These are phyloP conservation scores for Bocquillonia castaneifolia DNA, from an alignment of 441 rosid genomes.

Conservation along the genomic window DNA sequence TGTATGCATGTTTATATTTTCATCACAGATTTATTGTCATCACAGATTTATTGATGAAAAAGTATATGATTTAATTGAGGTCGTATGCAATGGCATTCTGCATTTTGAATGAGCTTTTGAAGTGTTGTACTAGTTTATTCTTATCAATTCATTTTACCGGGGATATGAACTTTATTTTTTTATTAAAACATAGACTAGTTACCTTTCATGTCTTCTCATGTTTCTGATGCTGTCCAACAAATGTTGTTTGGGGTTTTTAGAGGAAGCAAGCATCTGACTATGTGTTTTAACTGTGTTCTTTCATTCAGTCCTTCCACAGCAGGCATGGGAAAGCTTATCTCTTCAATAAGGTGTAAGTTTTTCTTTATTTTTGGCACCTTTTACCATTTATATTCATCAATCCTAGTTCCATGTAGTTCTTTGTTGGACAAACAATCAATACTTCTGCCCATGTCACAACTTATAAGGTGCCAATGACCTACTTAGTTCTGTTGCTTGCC, in stretches of 20 bases:
- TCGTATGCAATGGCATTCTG: neutral
- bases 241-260: constrained; percentile 8
- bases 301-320: constrained; percentile 67
- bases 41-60: neutral
- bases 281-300: constrained; percentile 30
- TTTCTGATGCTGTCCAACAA: constrained; percentile 3
- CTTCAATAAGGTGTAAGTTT: constrained; percentile 94
- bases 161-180: neutral
- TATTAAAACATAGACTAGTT: neutral
- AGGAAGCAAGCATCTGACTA: constrained; percentile 36
- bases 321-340: constrained; percentile 97
- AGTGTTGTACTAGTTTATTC: neutral
- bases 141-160: neutral
- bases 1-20: neutral
- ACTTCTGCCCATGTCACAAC: constrained; percentile 6
- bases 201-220: neutral
- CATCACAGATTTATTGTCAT: no score
- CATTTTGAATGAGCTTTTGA: neutral
- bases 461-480: neutral
- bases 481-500: neutral
- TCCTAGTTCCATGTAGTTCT: neutral
- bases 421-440: neutral
- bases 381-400: neutral
- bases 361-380: constrained; percentile 28
- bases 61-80: neutral